Base-by-base conservation (phyloP, 352 stramenopile species). In the Phytophthora multivora region DNA sequence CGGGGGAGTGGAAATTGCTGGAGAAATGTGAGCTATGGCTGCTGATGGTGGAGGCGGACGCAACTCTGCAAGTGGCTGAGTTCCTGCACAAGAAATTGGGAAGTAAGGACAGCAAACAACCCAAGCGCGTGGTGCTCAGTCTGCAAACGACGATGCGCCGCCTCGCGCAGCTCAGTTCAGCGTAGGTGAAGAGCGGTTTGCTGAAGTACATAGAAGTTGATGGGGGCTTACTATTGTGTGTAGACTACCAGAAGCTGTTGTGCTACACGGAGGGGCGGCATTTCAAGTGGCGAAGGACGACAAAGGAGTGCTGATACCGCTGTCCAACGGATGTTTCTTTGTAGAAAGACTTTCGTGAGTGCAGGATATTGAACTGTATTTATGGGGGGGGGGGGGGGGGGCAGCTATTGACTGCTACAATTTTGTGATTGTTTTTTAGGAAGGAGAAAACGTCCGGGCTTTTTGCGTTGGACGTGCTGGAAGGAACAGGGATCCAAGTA, bases 281-380 rank as follows among this genome's bases (percentile, higher is more conserved):
- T 95, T 95, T 42, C 84, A 93, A 40, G 64, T 93, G 25, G 66
- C 86, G 9, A 56, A 70, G 16, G 77, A 87, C 45, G 69, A 73
- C 38, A 56, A 84, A 1, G 69, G 59, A 18, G 52, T 78, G 7
- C 51, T 95, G 18, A 75, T 69, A 15, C 81, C 82, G 8, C 60
- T 91, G 11, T 86, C 79, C 1, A 77, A 87, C 42, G 86, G 86
- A 38, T 90, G 78, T 63, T 88, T 83, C 63, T 95, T 89, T 50
- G 74, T 93, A 25, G 86, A 95, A 58, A 77, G 84, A 30, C 73
- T 95, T 18, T 60, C 80, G 86, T 95, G 73, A 64, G 80, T 78
- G 38, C 21, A 23, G 21, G 2, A 2, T 2, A 3, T 33, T 4
- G 28, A 33, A 9, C 8, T 33, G 10, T 13, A 13, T 13, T 33